Evolutionary conservation across 75 land plant species (phyloP).

Genomic region (Pseudotsuga menziesii): DNA sequence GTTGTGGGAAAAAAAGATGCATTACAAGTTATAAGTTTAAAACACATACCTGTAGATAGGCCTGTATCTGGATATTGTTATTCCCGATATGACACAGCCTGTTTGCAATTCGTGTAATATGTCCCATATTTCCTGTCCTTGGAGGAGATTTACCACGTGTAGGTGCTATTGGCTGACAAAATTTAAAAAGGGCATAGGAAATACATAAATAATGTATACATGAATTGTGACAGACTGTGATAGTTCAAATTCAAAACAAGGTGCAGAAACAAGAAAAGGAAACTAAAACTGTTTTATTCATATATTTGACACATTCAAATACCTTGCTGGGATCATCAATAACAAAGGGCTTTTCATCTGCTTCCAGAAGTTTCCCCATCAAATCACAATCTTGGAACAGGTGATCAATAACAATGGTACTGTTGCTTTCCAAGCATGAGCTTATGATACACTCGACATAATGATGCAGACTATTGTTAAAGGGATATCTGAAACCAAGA

Average conservation of each 20-base stretch:
- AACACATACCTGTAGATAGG: slow-evolving; percentile 64
- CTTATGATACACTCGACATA: slow-evolving; percentile 75
- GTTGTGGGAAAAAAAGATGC: not conserved
- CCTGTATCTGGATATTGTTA: slow-evolving; percentile 47
- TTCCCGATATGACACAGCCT: slow-evolving; percentile 67
- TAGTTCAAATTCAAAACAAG: too few relatives aligned
- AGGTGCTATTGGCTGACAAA: slow-evolving; percentile 55
- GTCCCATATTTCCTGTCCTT: slow-evolving; percentile 89
- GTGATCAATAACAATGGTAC: slow-evolving; percentile 54
- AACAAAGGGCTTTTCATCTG: slow-evolving; percentile 68
- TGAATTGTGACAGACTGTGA: too few relatives aligned
- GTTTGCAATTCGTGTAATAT: slow-evolving; percentile 86
- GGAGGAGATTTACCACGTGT: slow-evolving; percentile 63
- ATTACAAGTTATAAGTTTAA: too few relatives aligned
- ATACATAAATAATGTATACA: too few relatives aligned
- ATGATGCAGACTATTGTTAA: slow-evolving; percentile 91
- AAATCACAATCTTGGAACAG: slow-evolving; percentile 77
- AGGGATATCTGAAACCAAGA: slow-evolving; percentile 70
- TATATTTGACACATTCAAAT: not conserved
- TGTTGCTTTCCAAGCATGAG: slow-evolving; percentile 83
- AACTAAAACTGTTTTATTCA: not conserved
- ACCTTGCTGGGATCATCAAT: slow-evolving; percentile 18
- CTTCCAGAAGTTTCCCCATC: slow-evolving; percentile 68
- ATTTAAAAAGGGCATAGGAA: not conserved
- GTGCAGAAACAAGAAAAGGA: too few relatives aligned